These are phyloP conservation scores for Gossypium trilobum DNA, from an alignment of 441 rosid species.

Conservation along the genomic window DNA sequence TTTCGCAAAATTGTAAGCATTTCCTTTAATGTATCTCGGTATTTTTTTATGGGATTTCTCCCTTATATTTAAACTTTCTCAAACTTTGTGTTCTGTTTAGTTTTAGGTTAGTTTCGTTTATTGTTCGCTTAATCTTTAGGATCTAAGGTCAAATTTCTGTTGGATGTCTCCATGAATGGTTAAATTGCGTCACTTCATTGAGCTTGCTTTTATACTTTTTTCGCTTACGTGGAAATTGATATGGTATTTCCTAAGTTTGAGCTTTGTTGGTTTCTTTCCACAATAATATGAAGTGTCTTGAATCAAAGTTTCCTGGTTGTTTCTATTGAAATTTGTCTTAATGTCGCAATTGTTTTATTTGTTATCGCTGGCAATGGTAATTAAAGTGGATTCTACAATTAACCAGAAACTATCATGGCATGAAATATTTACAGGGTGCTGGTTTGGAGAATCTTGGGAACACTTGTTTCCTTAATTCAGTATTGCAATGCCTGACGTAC, in stretches of 20 bases:
- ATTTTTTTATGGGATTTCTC: not conserved
- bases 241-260: not conserved
- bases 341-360: not conserved
- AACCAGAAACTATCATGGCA: not conserved
- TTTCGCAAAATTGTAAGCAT: conserved; percentile 73
- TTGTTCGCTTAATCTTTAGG: not conserved
- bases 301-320: not conserved
- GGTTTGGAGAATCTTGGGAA: conserved; percentile 89
- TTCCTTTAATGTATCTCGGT: not conserved
- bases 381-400: not conserved
- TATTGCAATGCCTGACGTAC: conserved; percentile 83
- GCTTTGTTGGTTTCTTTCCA: not conserved
- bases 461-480: conserved; percentile 91
- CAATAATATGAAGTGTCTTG: not conserved
- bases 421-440: conserved; percentile 60
- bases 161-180: not conserved
- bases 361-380: not conserved
- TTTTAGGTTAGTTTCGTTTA: not conserved
- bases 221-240: not conserved
- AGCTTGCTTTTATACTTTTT: not conserved
- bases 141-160: not conserved
- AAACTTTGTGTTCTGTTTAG: not conserved
- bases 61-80: not conserved
- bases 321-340: not conserved
- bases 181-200: not conserved